Conservation (phyloP, 306 rosid species). For the Quercus aquifolioides region DNA sequence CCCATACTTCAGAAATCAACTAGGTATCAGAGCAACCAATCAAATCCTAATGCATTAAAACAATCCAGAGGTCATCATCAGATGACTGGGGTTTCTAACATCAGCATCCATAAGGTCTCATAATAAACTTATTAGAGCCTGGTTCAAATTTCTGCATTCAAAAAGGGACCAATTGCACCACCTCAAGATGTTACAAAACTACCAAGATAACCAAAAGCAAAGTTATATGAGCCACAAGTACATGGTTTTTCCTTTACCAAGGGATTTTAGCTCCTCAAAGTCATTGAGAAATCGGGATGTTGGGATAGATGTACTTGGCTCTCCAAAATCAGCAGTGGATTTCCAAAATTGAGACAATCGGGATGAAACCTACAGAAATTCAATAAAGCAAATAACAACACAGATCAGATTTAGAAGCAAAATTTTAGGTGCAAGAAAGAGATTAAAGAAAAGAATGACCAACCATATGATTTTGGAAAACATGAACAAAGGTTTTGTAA, state of each 20-base stretch:
- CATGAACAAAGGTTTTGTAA: constrained; percentile 57
- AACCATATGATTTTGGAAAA: constrained; percentile 66
- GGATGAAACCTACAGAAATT: constrained; percentile 61
- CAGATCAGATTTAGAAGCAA: constrained; percentile 7
- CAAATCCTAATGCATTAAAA: too few relatives aligned
- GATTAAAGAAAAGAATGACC: constrained; percentile 18
- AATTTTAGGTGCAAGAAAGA: constrained; percentile 13
- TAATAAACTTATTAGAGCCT: background rate
- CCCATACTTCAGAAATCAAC: too few relatives aligned
- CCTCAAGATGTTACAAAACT: background rate
- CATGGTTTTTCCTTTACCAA: constrained; percentile 55
- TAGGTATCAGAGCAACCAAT: too few relatives aligned
- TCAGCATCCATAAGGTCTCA: background rate
- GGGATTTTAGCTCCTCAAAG: constrained; percentile 87
- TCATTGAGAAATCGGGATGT: constrained; percentile 91
- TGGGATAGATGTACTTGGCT: constrained; percentile 46
- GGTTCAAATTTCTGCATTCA: background rate
- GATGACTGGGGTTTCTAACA: too few relatives aligned
- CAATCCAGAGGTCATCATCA: too few relatives aligned
- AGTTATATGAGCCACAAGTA: constrained; percentile 7
- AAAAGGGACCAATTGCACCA: background rate
- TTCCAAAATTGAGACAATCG: constrained; percentile 73
- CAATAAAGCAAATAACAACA: background rate
- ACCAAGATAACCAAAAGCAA: background rate
- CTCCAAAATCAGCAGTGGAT: constrained; percentile 59